Evolutionary conservation across 768 basidiomycete genomes (phyloP), one percentile per base, ranked within the genome.

Genomic region (Rhizopogon sp.): DNA sequence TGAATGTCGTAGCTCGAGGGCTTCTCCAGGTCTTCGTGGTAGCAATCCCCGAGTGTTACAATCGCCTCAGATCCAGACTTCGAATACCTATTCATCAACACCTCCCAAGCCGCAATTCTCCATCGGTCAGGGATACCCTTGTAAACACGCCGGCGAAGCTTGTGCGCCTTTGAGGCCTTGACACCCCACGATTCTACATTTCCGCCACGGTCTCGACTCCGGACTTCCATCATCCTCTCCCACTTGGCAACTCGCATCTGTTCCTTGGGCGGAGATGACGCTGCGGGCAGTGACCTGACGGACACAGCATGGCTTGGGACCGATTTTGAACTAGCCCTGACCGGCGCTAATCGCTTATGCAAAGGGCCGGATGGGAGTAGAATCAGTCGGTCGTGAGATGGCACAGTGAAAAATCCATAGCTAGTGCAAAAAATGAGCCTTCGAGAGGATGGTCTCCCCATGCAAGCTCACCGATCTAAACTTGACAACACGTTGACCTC

Each of bases 41-140:
- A 90, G 55, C 81, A 76, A 35, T 66, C 64, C 20, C 69, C 76
- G 11, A 83, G 72, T 50, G 62, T 64, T 50, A 66, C 64, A 43
- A 84, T 66, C 50, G 81, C 79, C 40, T 72, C 63, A 50, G 72
- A 70, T 14, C 79, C 76, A 22, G 76, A 72, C 46, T 66, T 72
- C 51, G 85, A 70, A 60, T 73, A 81, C 46, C 76, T 66, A 54
- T 76, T 80, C 72, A 93, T 82, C 57, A 98, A 70, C 7, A 90
- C 75, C 60, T 88, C 90, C 97, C 97, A 99, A 0, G 86, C 92
- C 4, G 93, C 96, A 50, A 82, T 76, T 41, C 97, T 79, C 97
- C 97, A 99, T 47, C 94, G 81, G 70, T 98, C 96, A 2, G 97
- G 97, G 31, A 98, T 85, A 54, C 97, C 97, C 67, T 99, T 99